A percentile compares a stretch with the other conserved stretches of the same genome.
Evolutionary conservation across 2,329 filamentous ascomycete species (phyloP).

Genomic region (Sclerotinia minor): DNA sequence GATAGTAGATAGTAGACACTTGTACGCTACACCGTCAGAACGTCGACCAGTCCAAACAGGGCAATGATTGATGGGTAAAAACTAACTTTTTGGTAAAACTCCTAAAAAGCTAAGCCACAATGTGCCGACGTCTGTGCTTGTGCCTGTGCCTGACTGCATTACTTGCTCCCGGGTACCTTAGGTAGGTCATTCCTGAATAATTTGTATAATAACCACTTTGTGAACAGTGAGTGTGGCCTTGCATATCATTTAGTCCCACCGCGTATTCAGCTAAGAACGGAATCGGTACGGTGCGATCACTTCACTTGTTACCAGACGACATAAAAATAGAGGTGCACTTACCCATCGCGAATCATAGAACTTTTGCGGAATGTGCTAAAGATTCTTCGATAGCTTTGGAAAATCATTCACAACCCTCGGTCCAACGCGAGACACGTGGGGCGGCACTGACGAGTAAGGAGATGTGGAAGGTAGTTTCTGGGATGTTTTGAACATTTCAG

Average conservation of each 20-base stretch:
- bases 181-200: constrained; percentile 12
- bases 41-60: background rate
- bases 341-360: background rate
- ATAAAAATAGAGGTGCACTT: background rate
- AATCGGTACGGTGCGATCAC: background rate
- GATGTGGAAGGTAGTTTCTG: background rate
- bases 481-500: constrained; percentile 4
- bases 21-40: constrained; percentile 16
- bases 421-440: constrained; percentile 22
- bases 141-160: constrained; percentile 13
- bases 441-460: constrained; percentile 15
- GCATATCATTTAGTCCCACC: constrained; percentile 5
- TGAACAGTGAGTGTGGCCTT: constrained; percentile 21
- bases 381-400: constrained; percentile 12
- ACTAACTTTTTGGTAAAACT: constrained; percentile 5
- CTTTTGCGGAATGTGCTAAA: background rate
- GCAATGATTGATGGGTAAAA: constrained; percentile 5
- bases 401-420: constrained; percentile 10
- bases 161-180: background rate
- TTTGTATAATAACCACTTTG: constrained; percentile 16
- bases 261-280: constrained; percentile 8
- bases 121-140: constrained; percentile 8
- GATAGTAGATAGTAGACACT: background rate
- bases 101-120: constrained; percentile 23
- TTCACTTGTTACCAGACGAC: background rate